Percentiles rank a stretch among this genome's conserved stretches.
Conservation (phyloP, 352 stramenopile genomes). For the Phytophthora macrochlamydospora region DNA sequence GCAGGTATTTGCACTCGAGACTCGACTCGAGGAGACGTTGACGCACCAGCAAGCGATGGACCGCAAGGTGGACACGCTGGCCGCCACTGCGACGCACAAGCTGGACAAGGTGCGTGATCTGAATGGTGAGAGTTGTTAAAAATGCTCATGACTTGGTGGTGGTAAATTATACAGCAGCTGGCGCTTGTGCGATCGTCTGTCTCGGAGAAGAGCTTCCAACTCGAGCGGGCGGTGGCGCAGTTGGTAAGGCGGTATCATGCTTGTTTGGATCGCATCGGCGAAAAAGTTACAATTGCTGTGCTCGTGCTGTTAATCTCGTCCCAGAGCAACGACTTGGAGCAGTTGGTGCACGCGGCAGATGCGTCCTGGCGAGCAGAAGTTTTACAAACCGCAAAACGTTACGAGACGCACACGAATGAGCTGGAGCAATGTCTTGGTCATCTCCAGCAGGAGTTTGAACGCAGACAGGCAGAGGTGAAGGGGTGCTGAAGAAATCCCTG, state of each 20-base stretch:
- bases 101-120: conserved; percentile 45
- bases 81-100: conserved; percentile 42
- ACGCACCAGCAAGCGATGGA: conserved; percentile 32
- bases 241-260: conserved; percentile 33
- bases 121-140: background rate
- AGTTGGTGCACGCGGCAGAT: conserved; percentile 32
- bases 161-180: conserved; percentile 43
- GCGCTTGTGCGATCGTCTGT: conserved; percentile 55
- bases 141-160: no score
- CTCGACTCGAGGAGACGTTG: conserved; percentile 48
- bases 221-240: conserved; percentile 48
- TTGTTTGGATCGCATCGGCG: background rate
- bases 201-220: conserved; percentile 59
- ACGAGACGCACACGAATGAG: conserved; percentile 14
- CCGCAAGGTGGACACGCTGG: conserved; percentile 47
- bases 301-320: background rate
- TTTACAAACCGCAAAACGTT: conserved; percentile 9
- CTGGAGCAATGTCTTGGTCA: conserved; percentile 27
- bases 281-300: background rate
- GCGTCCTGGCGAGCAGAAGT: conserved; percentile 24
- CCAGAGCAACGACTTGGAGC: conserved; percentile 38
- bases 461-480: conserved; percentile 48
- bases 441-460: conserved; percentile 21
- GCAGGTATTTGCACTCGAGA: conserved; percentile 49
- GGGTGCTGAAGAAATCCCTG: conserved; percentile 55